Conservation (phyloP, 148 eudicot genomes). For the Spergularia marina region DNA sequence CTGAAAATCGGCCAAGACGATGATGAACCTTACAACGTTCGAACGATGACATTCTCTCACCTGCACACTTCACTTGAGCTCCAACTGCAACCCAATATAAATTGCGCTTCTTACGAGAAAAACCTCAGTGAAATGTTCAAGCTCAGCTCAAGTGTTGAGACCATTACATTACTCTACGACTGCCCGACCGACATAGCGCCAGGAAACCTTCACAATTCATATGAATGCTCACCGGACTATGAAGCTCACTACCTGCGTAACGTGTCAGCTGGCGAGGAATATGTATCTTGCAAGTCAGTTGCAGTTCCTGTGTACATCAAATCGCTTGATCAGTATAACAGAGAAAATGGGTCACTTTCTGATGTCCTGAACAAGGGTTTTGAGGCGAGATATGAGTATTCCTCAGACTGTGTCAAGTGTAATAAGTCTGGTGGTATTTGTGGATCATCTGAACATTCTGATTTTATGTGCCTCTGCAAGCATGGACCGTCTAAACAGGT, state of each 20-base stretch:
- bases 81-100: no score
- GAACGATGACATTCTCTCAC: not conserved
- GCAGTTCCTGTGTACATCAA: not conserved
- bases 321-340: not conserved
- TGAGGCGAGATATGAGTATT: conserved; percentile 13
- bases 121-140: not conserved
- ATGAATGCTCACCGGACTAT: not conserved
- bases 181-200: not conserved
- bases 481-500: no score
- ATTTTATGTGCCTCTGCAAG: conserved; percentile 18
- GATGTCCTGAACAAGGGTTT: not conserved
- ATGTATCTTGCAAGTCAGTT: not conserved
- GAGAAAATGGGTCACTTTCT: not conserved
- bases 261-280: not conserved
- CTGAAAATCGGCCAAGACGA: not conserved
- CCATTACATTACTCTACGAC: not conserved
- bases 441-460: conserved; percentile 2
- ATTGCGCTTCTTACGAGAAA: not conserved
- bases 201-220: no score
- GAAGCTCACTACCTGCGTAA: not conserved
- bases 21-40: not conserved
- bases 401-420: conserved; percentile 15
- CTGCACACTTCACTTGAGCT: not conserved
- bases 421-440: conserved; percentile 8
- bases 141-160: not conserved